Evolutionary conservation across 495 filamentous ascomycete species (phyloP).

Genomic region (Xylaria nigripes): DNA sequence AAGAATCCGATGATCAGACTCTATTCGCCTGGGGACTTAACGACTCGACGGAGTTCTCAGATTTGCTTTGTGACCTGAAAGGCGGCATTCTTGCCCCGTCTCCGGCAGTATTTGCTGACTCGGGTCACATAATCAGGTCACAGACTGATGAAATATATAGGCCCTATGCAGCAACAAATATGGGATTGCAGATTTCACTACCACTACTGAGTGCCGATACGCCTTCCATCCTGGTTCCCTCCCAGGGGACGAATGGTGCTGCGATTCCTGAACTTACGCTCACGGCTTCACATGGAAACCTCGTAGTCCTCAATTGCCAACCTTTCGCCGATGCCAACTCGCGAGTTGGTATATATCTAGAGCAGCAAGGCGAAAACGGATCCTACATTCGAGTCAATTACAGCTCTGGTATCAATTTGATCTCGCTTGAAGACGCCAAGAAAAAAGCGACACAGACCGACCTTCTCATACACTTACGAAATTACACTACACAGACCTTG

Average conservation of each 20-base stretch:
- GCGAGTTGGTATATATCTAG: conserved; percentile 1
- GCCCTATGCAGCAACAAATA: conserved; percentile 1
- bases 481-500: neutral
- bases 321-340: neutral
- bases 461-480: conserved; percentile 1
- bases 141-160: neutral
- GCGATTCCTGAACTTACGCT: neutral
- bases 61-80: neutral
- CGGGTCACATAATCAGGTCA: neutral
- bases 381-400: conserved; percentile 4
- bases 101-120: neutral
- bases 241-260: neutral
- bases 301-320: conserved; percentile 3
- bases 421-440: neutral
- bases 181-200: conserved; percentile 5
- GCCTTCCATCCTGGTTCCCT: neutral
- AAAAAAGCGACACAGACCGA: neutral
- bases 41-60: neutral
- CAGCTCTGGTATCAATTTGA: neutral
- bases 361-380: neutral
- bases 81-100: neutral
- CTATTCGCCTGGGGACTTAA: conserved; percentile 11
- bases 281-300: neutral
- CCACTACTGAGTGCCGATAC: neutral
- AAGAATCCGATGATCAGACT: conserved; percentile 10